Base-by-base conservation (phyloP, 371 early-diverging fungal species). In the Mortierella sp. region DNA sequence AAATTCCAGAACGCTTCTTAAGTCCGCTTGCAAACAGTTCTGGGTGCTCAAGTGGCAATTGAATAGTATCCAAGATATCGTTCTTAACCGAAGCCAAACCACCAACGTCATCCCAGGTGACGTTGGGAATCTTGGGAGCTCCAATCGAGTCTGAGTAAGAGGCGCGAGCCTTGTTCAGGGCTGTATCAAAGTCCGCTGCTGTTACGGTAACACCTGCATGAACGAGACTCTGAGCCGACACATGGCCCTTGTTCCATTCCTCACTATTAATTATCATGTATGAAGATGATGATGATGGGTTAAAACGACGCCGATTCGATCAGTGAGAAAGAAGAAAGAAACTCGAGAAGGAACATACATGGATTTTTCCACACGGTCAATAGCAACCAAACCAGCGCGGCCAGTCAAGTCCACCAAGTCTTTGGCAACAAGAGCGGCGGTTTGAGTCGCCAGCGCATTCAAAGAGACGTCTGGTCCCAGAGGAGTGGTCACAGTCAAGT, bases 81-180 rank as follows among this genome's bases (percentile, higher is more conserved):
- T 95, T 93, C 83, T 99, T 99, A 57, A 99, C 99, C 55, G 94
- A 91, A 10, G 96, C 96, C 65, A 99, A 85, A 14, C 99, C 99
- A 68, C 99, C 99, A 28, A 99, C 97, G 86, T 99, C 99, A 68
- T 97, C 97, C 98, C 99, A 99, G 11, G 94, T 95, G 24, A 99
- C 97, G 60, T 92, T 93, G 6, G 98, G 98, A 66, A 98, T 98
- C 91, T 92, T 97, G 51, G 99, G 98, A 11, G 98, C 98, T 16
- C 98, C 98, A 62, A 98, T 95, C 16, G 93, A 91, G 61, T 97
- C 97, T 12, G 97, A 94, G 70, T 96, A 96, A 24, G 93, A 89
- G 24, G 94, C 88, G 30, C 98, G 90, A 4, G 96, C 92, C 73
- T 90, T 90, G 20, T 89, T 90, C 20, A 98, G 85, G 0, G 98